Evolutionary conservation across 768 basidiomycete genomes (phyloP), one percentile per base, ranked within the genome.

Genomic region (Lyophyllum atratum): DNA sequence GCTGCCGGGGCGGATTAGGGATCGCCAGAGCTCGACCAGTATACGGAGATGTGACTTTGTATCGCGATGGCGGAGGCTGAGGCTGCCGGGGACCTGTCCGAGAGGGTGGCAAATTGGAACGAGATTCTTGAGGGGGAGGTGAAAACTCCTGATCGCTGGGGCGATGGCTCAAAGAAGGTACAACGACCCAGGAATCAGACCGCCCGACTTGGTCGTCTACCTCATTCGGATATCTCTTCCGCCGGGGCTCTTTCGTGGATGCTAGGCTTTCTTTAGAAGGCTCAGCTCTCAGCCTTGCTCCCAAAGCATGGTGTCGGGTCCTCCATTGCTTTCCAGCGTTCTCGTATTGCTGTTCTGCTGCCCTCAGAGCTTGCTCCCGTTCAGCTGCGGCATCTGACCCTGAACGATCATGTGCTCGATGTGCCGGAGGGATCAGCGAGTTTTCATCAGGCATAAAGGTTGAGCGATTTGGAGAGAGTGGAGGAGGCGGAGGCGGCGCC

Each of bases 381-480:
- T 85, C 81, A 37, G 72, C 72, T 33, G 74, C 78, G 21, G 80
- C 78, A 68, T 85, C 84, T 2, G 85, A 84, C 25, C 77, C 77
- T 14, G 80, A 72, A 56, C 80, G 76, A 44, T 67, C 63, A 62
- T 83, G 82, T 17, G 64, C 60, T 58, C 72, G 61, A 49, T 64
- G 55, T 24, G 69, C 60, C 37, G 78, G 68, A 14, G 72, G 69
- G 1, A 69, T 60, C 6, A 77, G 59, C 54, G 66, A 65, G n/a
- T 70, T 69, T 19, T 82, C 79, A 22, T 80, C 78, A 34, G 66
- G 57, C 14, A 66, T 57, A 52, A 79, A 79, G 25, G 70, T 72
- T 8, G 76, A 64, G 42, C 77, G 74, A 60, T 72, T 72, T 33
- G 81, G 82, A 11, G 81, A 82, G 19, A 77, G 66, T 4, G 80